Conservation (phyloP, 768 basidiomycete genomes). For the Russula emetica region DNA sequence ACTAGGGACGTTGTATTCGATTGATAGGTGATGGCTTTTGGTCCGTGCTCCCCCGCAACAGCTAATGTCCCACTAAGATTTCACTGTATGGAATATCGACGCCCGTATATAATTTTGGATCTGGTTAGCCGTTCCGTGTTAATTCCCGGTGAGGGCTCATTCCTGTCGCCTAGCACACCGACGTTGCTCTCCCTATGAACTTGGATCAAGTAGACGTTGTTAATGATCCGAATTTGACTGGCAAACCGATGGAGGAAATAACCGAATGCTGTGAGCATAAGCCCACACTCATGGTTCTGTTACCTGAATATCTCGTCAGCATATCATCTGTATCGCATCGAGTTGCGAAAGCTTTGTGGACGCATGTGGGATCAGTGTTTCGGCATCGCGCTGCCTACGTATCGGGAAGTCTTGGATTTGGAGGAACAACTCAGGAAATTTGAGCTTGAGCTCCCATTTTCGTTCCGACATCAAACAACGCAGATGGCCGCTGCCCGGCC, state of each 20-base stretch:
- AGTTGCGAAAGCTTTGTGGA: constrained; percentile 20
- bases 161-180: constrained; percentile 23
- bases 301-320: constrained; percentile 12
- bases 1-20: constrained; percentile 26
- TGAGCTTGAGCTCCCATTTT: constrained; percentile 28
- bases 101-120: constrained; percentile 30
- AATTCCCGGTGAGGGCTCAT: background rate
- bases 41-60: background rate
- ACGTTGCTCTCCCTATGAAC: constrained; percentile 30
- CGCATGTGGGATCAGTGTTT: constrained; percentile 31
- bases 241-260: constrained; percentile 27
- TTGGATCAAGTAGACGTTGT: constrained; percentile 27
- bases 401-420: constrained; percentile 27
- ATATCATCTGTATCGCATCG: constrained; percentile 24
- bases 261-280: constrained; percentile 28
- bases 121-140: constrained; percentile 20
- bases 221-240: constrained; percentile 19
- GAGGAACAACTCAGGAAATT: constrained; percentile 28
- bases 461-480: constrained; percentile 25
- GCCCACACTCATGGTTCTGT: background rate
- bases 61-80: constrained; percentile 10
- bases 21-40: constrained; percentile 26
- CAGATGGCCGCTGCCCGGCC: constrained; percentile 25
- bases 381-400: constrained; percentile 27
- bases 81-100: constrained; percentile 25